Percentiles rank a stretch among this genome's conserved stretches.
Evolutionary conservation across 352 stramenopile genomes (phyloP).

Genomic region (Phytophthora fragariae): DNA sequence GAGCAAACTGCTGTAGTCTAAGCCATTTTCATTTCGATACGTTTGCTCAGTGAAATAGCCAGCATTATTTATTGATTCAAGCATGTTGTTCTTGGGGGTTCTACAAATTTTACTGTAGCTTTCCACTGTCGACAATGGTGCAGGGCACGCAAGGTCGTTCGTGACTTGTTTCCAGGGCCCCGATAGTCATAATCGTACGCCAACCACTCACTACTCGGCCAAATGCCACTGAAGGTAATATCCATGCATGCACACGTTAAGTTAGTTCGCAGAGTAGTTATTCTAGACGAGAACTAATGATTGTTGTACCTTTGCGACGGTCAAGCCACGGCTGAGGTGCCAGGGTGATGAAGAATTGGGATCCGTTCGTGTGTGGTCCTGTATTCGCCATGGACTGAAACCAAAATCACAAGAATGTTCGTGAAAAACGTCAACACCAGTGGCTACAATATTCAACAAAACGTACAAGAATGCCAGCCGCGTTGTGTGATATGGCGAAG

Average conservation of each 20-base stretch:
- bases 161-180: constrained; percentile 53
- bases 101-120: constrained; percentile 38
- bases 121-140: constrained; percentile 73
- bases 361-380: constrained; percentile 96
- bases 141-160: constrained; percentile 70
- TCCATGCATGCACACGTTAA: constrained; percentile 1
- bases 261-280: background rate
- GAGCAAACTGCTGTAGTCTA: constrained; percentile 39
- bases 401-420: constrained; percentile 1
- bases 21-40: constrained; percentile 7
- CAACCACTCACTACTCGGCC: constrained; percentile 73
- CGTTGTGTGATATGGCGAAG: constrained; percentile 73
- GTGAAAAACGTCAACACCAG: background rate
- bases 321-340: constrained; percentile 72
- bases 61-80: constrained; percentile 43
- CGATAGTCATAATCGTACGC: constrained; percentile 64
- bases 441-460: background rate
- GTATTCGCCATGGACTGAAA: constrained; percentile 96
- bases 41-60: constrained; percentile 21
- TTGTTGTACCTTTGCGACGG: constrained; percentile 62
- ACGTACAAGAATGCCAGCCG: constrained; percentile 67
- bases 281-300: background rate
- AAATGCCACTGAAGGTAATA: constrained; percentile 63
- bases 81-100: background rate
- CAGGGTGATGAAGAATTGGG: constrained; percentile 99